phyloP scores from a whole-genome alignment of 495 filamentous ascomycete genomes.

The Platismatia glauca region DNA sequence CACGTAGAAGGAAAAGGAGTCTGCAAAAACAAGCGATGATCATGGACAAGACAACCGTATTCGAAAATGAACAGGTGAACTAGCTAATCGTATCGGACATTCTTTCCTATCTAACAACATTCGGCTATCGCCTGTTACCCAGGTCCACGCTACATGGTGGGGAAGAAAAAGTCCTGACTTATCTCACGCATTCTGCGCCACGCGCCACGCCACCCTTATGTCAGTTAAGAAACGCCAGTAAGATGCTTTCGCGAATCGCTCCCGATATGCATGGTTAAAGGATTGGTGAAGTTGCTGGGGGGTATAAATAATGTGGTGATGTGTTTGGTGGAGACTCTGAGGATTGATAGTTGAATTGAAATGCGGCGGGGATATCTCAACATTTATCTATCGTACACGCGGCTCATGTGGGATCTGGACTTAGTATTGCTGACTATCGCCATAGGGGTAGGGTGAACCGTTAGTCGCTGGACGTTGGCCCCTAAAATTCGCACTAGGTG shows the following conservation, averaged over 20 bases:
- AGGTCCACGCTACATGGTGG: background rate
- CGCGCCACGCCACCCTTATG: background rate
- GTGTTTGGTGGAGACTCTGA: background rate
- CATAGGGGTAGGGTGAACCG: constrained; percentile 13
- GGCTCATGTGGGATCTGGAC: background rate
- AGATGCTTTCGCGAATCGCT: constrained; percentile 1
- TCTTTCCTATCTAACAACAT: background rate
- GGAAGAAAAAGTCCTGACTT: background rate
- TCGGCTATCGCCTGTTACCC: background rate
- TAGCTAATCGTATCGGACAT: background rate
- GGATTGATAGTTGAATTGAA: background rate
- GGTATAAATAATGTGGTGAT: background rate
- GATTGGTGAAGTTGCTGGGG: background rate
- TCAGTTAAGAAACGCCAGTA: background rate
- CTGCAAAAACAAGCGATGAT: background rate
- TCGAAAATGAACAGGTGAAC: background rate
- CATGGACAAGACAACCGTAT: background rate
- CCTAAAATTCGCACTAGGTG: constrained; percentile 21
- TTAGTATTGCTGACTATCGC: constrained; percentile 14
- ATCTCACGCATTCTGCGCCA: background rate
- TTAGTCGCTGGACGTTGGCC: constrained; percentile 10
- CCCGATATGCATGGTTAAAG: background rate
- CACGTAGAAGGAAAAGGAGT: background rate
- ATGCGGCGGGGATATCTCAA: background rate
- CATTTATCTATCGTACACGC: background rate